A percentile compares a stretch with the other conserved stretches of the same genome.
These are phyloP conservation scores for Wakefieldia striispora DNA, from an alignment of 768 basidiomycete species.

Conservation along the genomic window DNA sequence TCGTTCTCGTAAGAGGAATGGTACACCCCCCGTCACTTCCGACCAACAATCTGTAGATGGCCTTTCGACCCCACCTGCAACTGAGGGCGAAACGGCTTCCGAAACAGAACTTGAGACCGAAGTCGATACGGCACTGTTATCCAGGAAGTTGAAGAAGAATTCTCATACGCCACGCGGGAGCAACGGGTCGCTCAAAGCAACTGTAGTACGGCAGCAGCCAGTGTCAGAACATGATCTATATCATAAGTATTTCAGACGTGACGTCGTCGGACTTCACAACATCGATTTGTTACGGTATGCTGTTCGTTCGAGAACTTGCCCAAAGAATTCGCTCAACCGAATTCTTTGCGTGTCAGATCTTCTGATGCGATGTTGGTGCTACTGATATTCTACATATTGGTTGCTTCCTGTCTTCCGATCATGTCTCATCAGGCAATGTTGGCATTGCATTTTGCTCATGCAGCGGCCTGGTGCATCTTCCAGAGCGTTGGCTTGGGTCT, in stretches of 20 bases:
- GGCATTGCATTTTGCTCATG: constrained; percentile 77
- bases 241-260: constrained; percentile 87
- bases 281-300: constrained; percentile 82
- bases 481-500: constrained; percentile 87
- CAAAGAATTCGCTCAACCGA: constrained; percentile 19
- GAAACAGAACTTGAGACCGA: constrained; percentile 71
- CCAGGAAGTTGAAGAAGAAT: constrained; percentile 4
- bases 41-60: constrained; percentile 28
- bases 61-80: constrained; percentile 57
- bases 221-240: constrained; percentile 85
- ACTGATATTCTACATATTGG: constrained; percentile 64
- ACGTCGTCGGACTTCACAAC: constrained; percentile 76
- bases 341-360: constrained; percentile 49
- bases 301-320: neutral
- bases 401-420: constrained; percentile 57
- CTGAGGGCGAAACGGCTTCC: constrained; percentile 71
- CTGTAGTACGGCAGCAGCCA: constrained; percentile 2
- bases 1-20: constrained; percentile 14
- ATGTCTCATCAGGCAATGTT: constrained; percentile 50
- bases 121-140: constrained; percentile 44
- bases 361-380: constrained; percentile 82
- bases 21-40: constrained; percentile 9
- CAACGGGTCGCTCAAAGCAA: constrained; percentile 5
- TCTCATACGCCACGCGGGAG: neutral
- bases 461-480: constrained; percentile 81